Conservation (phyloP, 768 basidiomycete genomes). For the Boletus eberwhitei region DNA sequence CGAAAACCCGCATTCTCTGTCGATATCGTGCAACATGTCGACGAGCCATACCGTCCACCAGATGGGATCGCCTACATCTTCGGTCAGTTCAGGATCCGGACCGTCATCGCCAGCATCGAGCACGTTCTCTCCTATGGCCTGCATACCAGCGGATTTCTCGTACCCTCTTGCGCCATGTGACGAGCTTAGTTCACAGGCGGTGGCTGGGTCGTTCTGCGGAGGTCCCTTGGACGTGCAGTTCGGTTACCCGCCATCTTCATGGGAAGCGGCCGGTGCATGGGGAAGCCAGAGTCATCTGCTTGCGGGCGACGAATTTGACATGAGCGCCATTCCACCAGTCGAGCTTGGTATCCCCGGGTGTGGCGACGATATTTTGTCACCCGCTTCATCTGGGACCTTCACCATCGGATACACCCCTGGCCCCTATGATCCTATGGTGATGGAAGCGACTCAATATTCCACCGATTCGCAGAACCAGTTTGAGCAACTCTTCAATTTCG, state of each 20-base stretch:
- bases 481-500: constrained; percentile 37
- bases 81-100: constrained; percentile 45
- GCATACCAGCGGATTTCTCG: constrained; percentile 17
- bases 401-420: constrained; percentile 21
- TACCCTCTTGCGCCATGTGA: constrained; percentile 22
- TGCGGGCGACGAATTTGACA: constrained; percentile 63
- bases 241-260: constrained; percentile 32
- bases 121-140: constrained; percentile 45
- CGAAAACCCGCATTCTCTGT: constrained; percentile 42
- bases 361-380: constrained; percentile 25
- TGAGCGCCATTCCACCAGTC: constrained; percentile 61
- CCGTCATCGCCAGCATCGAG: constrained; percentile 48
- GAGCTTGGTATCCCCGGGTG: constrained; percentile 54
- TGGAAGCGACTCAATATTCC: constrained; percentile 32
- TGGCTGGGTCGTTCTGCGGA: constrained; percentile 17
- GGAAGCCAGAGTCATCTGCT: constrained; percentile 37
- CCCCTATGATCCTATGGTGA: constrained; percentile 26
- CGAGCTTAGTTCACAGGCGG: constrained; percentile 10
- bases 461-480: constrained; percentile 31
- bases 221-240: constrained; percentile 25
- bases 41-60: constrained; percentile 42
- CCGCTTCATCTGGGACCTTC: constrained; percentile 11
- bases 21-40: constrained; percentile 36
- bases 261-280: constrained; percentile 34
- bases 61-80: constrained; percentile 50